These are phyloP conservation scores for Calocybe gangraenosa DNA, from an alignment of 768 basidiomycete species.

Conservation along the genomic window DNA sequence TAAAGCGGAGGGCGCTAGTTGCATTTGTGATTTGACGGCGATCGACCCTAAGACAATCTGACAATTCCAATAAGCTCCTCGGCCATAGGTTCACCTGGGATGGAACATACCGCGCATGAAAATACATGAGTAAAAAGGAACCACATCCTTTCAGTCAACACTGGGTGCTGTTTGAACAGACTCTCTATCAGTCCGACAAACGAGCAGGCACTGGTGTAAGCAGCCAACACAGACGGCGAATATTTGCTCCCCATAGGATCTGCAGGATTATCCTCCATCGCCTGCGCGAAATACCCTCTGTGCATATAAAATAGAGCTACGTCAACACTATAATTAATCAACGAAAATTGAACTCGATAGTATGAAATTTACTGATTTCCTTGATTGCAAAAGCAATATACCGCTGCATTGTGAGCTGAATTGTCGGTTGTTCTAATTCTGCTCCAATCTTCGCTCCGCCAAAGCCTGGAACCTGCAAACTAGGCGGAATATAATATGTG, in stretches of 20 bases:
- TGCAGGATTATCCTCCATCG: slow-evolving; percentile 54
- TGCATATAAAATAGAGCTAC: slow-evolving; percentile 71
- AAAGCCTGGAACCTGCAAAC: slow-evolving; percentile 62
- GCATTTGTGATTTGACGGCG: slow-evolving; percentile 59
- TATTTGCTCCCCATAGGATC: slow-evolving; percentile 72
- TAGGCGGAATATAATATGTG: slow-evolving; percentile 59
- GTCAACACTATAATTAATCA: too few species aligned
- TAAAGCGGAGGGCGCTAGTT: slow-evolving; percentile 61
- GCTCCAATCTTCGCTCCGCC: slow-evolving; percentile 39
- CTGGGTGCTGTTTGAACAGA: slow-evolving; percentile 60
- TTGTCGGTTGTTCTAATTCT: slow-evolving; percentile 42
- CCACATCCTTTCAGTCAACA: slow-evolving; percentile 68
- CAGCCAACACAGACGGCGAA: slow-evolving; percentile 62
- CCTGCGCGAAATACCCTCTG: slow-evolving; percentile 69
- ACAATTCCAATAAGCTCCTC: slow-evolving; percentile 3
- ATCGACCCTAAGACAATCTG: slow-evolving; percentile 72
- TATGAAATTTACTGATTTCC: slow-evolving; percentile 53
- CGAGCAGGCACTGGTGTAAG: slow-evolving; percentile 64
- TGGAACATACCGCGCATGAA: slow-evolving; percentile 55
- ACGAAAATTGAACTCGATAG: too few species aligned
- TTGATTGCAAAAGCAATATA: slow-evolving; percentile 64
- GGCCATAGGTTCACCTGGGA: not conserved
- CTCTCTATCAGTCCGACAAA: slow-evolving; percentile 65
- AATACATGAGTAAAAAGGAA: slow-evolving; percentile 72
- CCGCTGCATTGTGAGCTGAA: slow-evolving; percentile 61